Conservation (phyloP, 768 basidiomycete species). For the Xanthoconium purpureum region DNA sequence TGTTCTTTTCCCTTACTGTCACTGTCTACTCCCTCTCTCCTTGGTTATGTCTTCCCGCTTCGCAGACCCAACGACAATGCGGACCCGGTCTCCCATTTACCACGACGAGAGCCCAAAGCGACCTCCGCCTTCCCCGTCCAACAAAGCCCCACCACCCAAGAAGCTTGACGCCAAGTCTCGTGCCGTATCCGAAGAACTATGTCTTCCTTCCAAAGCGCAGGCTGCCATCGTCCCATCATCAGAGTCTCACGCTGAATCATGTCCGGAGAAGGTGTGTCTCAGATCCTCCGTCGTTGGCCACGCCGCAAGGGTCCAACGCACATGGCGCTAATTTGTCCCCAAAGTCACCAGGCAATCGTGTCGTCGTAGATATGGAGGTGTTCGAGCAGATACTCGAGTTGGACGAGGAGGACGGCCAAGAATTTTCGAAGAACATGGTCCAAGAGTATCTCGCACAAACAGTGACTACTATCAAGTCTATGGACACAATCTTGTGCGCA, state of each 20-base stretch:
- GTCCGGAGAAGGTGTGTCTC: constrained; percentile 28
- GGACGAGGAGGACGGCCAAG: constrained; percentile 71
- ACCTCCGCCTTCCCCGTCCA: constrained; percentile 33
- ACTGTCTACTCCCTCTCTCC: neutral
- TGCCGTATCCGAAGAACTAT: constrained; percentile 28
- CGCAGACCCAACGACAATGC: constrained; percentile 27
- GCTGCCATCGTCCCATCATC: neutral
- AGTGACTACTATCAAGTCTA: constrained; percentile 65
- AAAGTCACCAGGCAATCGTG: constrained; percentile 16
- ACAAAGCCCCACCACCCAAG: constrained; percentile 30
- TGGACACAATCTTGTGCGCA: constrained; percentile 79
- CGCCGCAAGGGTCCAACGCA: neutral
- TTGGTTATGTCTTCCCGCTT: constrained; percentile 28
- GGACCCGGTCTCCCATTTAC: constrained; percentile 30
- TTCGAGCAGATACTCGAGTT: constrained; percentile 89
- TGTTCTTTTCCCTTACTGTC: constrained; percentile 11
- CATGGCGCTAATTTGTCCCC: constrained; percentile 7
- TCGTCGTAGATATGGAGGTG: constrained; percentile 71
- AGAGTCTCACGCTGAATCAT: constrained; percentile 20
- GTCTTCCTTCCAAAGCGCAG: constrained; percentile 9
- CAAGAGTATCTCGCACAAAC: constrained; percentile 82
- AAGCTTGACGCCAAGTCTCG: constrained; percentile 32
- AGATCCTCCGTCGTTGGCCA: neutral
- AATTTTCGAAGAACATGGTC: constrained; percentile 80
- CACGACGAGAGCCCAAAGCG: constrained; percentile 29